Percentiles rank a stretch among this genome's conserved stretches.
Evolutionary conservation across 2,329 filamentous ascomycete species (phyloP).

Genomic region (Macrophomina phaseolina): DNA sequence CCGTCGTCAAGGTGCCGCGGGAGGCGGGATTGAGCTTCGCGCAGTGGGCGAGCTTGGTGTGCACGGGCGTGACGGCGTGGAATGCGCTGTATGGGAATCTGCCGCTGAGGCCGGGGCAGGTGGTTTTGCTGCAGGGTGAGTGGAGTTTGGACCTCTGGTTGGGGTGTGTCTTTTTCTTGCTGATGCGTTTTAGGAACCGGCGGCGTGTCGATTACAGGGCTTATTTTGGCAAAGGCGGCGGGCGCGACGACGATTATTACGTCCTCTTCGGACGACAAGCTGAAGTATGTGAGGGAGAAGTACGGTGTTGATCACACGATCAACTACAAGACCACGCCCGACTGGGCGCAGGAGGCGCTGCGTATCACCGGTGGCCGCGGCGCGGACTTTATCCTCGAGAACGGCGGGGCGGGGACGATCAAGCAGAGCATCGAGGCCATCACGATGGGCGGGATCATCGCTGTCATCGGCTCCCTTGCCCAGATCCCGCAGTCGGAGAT

Average conservation of each 20-base stretch:
- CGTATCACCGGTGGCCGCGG: conserved; percentile 51
- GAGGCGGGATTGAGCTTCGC: neutral
- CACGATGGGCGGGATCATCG: conserved; percentile 23
- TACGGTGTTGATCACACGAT: conserved; percentile 54
- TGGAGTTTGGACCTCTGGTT: neutral
- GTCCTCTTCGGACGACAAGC: conserved; percentile 58
- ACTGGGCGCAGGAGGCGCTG: conserved; percentile 55
- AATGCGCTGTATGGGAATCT: conserved; percentile 33
- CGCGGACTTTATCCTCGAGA: conserved; percentile 50
- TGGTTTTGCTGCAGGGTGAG: conserved; percentile 29
- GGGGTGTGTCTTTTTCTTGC: neutral
- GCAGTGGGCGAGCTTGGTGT: conserved; percentile 32
- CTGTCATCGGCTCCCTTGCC: conserved; percentile 10
- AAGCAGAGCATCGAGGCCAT: conserved; percentile 41
- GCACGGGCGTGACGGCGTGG: conserved; percentile 34
- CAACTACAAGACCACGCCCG: conserved; percentile 55
- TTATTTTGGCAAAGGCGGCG: conserved; percentile 51
- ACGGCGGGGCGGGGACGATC: conserved; percentile 50
- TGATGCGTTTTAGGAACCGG: neutral
- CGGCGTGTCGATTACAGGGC: conserved; percentile 30
- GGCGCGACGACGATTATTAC: conserved; percentile 54
- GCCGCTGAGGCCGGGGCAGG: conserved; percentile 33
- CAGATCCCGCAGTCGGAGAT: conserved; percentile 36
- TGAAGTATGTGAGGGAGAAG: conserved; percentile 42
- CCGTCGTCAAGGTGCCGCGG: conserved; percentile 26